These are phyloP conservation scores for Ophiocordyceps camponoti-floridani DNA, from an alignment of 2,329 filamentous ascomycete species.

Conservation along the genomic window DNA sequence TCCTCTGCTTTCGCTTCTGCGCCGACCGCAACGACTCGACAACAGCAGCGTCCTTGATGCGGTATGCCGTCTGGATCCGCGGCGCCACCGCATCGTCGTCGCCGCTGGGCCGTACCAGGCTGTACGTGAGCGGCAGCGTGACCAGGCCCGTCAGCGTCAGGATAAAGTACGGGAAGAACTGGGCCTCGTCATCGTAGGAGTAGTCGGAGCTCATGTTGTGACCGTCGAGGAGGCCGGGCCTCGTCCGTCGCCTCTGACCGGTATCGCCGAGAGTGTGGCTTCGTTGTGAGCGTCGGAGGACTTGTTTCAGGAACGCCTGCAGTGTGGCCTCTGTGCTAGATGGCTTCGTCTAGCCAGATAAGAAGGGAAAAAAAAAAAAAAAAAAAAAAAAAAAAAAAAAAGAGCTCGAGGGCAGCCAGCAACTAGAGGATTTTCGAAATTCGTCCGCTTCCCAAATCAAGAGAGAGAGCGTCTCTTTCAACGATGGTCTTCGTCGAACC, in stretches of 20 bases:
- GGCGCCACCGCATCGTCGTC: constrained; percentile 65
- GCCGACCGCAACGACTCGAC: constrained; percentile 68
- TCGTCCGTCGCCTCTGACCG: not conserved
- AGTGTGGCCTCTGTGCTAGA: too few relatives aligned
- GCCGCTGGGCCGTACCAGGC: constrained; percentile 60
- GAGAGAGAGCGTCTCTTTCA: not conserved
- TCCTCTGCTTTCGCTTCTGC: constrained; percentile 78
- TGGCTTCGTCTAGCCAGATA: too few relatives aligned
- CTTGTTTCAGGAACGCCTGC: too few relatives aligned
- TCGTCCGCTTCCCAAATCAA: too few relatives aligned
- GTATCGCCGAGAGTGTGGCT: not conserved
- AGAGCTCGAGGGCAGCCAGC: too few relatives aligned
- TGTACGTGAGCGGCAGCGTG: constrained; percentile 81
- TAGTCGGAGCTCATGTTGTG: constrained; percentile 79
- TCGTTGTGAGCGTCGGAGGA: not conserved
- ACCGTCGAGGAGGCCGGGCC: not conserved
- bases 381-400: too few relatives aligned
- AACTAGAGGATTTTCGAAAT: too few relatives aligned
- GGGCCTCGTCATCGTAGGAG: constrained; percentile 92
- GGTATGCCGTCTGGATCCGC: constrained; percentile 66
- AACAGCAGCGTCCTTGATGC: constrained; percentile 64
- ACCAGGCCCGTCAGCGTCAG: constrained; percentile 76
- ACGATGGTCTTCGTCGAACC: not conserved
- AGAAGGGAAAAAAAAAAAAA: too few relatives aligned
- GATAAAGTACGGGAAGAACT: constrained; percentile 99